Percentiles rank a stretch among this genome's conserved stretches.
phyloP scores from a whole-genome alignment of 306 rosid species.

The Benincasa hispida region DNA sequence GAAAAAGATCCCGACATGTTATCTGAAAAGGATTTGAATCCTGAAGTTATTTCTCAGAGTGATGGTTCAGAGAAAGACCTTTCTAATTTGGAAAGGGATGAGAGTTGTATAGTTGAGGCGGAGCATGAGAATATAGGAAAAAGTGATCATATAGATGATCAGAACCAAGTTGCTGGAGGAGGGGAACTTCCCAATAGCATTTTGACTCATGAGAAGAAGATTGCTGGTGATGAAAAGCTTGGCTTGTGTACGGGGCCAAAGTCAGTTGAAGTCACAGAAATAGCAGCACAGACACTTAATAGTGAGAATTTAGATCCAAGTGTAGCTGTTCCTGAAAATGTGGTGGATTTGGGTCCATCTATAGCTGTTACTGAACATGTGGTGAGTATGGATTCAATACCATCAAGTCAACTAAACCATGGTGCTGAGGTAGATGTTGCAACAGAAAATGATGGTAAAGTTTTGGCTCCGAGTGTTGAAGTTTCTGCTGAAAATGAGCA shows the following conservation, averaged over 20 bases:
- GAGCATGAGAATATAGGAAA: constrained; percentile 2
- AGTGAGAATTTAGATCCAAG: not conserved
- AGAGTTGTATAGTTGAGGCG: not conserved
- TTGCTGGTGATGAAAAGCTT: not conserved
- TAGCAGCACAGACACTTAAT: not conserved
- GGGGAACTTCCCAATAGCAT: constrained; percentile 14
- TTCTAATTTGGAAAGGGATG: not conserved
- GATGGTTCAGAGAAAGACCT: not conserved
- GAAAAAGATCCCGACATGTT: constrained; percentile 1
- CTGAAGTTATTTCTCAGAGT: not conserved
- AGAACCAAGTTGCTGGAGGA: constrained; percentile 10
- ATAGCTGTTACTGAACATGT: not conserved
- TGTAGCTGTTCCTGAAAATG: not conserved
- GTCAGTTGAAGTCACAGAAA: not conserved
- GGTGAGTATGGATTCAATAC: not conserved
- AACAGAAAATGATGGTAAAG: constrained; percentile 3
- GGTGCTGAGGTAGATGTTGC: constrained; percentile 17
- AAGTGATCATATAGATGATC: constrained; percentile 17
- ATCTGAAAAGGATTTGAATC: constrained; percentile 1
- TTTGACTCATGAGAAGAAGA: constrained; percentile 3
- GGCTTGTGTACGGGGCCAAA: not conserved
- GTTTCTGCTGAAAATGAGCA: constrained; percentile 5
- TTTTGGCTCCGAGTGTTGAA: constrained; percentile 13
- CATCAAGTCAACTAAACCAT: constrained; percentile 6
- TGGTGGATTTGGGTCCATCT: not conserved